Evolutionary conservation across 495 filamentous ascomycete species (phyloP).

Genomic region (Annulohypoxylon stygium): DNA sequence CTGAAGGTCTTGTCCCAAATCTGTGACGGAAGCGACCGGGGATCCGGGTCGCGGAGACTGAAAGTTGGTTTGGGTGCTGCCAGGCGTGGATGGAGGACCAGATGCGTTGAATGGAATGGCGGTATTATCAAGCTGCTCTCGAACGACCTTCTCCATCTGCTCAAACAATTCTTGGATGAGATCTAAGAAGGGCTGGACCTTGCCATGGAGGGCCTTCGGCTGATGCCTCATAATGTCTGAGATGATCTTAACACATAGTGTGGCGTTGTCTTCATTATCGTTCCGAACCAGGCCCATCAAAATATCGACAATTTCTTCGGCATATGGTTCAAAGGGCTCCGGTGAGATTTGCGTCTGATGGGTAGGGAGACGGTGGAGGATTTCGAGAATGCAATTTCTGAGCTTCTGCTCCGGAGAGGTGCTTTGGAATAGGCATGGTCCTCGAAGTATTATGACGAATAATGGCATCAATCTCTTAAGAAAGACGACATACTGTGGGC

Average conservation of each 20-base stretch:
- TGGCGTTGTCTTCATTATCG: constrained; percentile 98
- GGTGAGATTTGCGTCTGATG: constrained; percentile 67
- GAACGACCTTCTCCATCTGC: constrained; percentile 91
- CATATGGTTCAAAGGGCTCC: constrained; percentile 87
- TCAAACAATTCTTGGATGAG: constrained; percentile 97
- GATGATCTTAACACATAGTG: constrained; percentile 96
- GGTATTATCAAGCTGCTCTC: constrained; percentile 90
- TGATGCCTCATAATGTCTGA: constrained; percentile 97
- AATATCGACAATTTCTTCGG: constrained; percentile 85
- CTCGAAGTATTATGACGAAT: constrained; percentile 86
- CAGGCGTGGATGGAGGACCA: constrained; percentile 79
- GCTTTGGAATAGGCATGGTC: constrained; percentile 90
- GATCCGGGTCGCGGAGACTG: constrained; percentile 92
- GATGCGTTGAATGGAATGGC: constrained; percentile 67
- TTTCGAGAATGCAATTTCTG: constrained; percentile 92
- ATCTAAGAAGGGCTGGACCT: constrained; percentile 89
- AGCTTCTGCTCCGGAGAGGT: constrained; percentile 91
- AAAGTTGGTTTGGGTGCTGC: constrained; percentile 74
- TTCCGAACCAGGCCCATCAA: constrained; percentile 87
- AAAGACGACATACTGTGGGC: constrained; percentile 76
- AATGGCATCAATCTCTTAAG: constrained; percentile 88
- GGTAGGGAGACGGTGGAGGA: constrained; percentile 90
- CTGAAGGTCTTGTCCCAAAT: constrained; percentile 79
- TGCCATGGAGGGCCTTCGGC: constrained; percentile 78
- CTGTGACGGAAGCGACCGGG: constrained; percentile 81